A percentile compares a stretch with the other conserved stretches of the same genome.
phyloP scores from a whole-genome alignment of 108 stramenopile genomes.

The Skeletonema marinoi region DNA sequence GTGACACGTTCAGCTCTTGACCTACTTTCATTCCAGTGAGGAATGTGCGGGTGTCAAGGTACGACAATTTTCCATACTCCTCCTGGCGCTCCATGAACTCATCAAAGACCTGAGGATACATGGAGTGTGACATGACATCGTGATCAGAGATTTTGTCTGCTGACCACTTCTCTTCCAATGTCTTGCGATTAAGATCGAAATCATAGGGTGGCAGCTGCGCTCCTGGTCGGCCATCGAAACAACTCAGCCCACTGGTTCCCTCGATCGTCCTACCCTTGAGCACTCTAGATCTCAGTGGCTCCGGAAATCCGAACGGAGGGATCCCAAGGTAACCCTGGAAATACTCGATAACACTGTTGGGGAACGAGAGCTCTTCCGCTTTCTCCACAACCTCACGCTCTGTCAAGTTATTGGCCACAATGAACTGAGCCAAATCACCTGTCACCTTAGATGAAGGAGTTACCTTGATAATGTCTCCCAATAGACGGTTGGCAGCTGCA shows the following conservation, averaged over 20 bases:
- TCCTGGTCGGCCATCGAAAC: conserved; percentile 94
- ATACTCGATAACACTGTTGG: conserved; percentile 93
- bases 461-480: conserved; percentile 98
- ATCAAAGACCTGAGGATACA: conserved; percentile 94
- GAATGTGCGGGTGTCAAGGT: conserved; percentile 93
- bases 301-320: conserved; percentile 96
- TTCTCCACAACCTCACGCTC: conserved; percentile 88
- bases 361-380: conserved; percentile 91
- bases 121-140: conserved; percentile 90
- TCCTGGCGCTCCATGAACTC: conserved; percentile 72
- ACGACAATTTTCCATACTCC: conserved; percentile 80
- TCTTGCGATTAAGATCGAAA: conserved; percentile 66
- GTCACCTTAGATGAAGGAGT: conserved; percentile 96
- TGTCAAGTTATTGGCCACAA: conserved; percentile 91
- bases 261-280: conserved; percentile 84
- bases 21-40: conserved; percentile 91
- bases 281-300: conserved; percentile 86
- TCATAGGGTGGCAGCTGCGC: conserved; percentile 87
- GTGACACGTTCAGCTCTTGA: conserved; percentile 73
- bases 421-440: conserved; percentile 97
- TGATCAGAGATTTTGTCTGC: conserved; percentile 63
- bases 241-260: conserved; percentile 74
- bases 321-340: conserved; percentile 93
- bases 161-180: conserved; percentile 82
- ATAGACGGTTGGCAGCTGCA: conserved; percentile 89